phyloP scores from a whole-genome alignment of 2,329 filamentous ascomycete species.

The Seiridium unicorne region DNA sequence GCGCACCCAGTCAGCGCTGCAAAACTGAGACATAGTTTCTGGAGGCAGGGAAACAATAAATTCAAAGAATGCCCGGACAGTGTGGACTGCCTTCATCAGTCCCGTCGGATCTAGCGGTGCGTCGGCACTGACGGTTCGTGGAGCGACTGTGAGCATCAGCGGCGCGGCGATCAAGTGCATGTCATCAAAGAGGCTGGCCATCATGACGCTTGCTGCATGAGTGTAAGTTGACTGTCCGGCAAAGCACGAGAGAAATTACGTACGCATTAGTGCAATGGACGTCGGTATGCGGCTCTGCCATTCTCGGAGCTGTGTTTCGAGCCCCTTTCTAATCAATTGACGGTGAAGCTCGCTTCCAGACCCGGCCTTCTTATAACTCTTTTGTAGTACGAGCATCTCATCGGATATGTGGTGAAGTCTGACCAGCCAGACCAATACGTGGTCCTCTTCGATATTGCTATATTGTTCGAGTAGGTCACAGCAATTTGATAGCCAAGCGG shows the following conservation, averaged over 20 bases:
- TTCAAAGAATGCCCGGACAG: slow-evolving; percentile 30
- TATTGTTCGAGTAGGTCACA: slow-evolving; percentile 40
- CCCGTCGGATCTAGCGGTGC: slow-evolving; percentile 16
- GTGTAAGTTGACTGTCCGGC: not conserved
- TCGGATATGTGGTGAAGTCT: slow-evolving; percentile 38
- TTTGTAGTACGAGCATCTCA: slow-evolving; percentile 33
- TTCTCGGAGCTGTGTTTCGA: slow-evolving; percentile 45
- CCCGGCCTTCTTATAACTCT: slow-evolving; percentile 19
- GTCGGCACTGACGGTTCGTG: slow-evolving; percentile 10
- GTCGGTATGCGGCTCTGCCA: slow-evolving; percentile 35
- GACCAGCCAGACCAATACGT: slow-evolving; percentile 40
- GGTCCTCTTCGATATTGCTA: slow-evolving; percentile 37
- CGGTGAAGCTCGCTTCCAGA: slow-evolving; percentile 37
- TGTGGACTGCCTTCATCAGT: slow-evolving; percentile 18
- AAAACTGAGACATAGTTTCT: slow-evolving; percentile 33
- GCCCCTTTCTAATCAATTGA: slow-evolving; percentile 43
- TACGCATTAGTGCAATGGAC: slow-evolving; percentile 27
- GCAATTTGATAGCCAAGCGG: slow-evolving; percentile 41
- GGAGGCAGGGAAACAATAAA: slow-evolving; percentile 21
- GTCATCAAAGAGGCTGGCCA: slow-evolving; percentile 34
- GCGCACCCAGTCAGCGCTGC: slow-evolving; percentile 40
- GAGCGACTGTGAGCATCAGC: slow-evolving; percentile 25
- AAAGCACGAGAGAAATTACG: slow-evolving; percentile 5
- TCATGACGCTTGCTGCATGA: slow-evolving; percentile 27
- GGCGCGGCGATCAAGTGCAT: slow-evolving; percentile 38